phyloP scores from a whole-genome alignment of 805 yeast genomes.

The Ogataea wickerhamii region DNA sequence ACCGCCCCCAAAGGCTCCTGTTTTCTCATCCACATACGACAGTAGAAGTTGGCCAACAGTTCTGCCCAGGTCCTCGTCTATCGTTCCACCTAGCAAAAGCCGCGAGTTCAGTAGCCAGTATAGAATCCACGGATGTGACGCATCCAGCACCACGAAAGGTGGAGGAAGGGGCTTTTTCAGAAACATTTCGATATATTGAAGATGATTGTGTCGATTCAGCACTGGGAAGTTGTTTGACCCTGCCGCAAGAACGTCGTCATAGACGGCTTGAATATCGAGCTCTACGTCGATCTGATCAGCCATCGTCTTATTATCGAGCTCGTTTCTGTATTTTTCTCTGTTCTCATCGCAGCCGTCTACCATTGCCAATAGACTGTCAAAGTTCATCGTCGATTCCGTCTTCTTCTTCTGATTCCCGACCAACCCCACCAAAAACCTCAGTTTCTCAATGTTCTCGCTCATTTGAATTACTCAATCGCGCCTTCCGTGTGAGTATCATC shows the following conservation, averaged over 20 bases:
- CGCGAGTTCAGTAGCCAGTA: conserved; percentile 76
- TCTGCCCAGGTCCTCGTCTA: conserved; percentile 13
- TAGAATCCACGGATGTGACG: conserved; percentile 88
- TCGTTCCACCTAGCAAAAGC: conserved; percentile 37
- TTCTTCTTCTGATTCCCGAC: not conserved
- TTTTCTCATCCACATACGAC: conserved; percentile 27
- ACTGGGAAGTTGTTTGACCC: conserved; percentile 32
- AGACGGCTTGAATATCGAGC: conserved; percentile 27
- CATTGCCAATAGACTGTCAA: conserved; percentile 27
- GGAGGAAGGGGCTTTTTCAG: conserved; percentile 46
- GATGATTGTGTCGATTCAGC: conserved; percentile 36
- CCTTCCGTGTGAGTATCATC: too few relatives aligned
- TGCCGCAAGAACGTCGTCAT: conserved; percentile 27
- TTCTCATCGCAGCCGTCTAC: conserved; percentile 12
- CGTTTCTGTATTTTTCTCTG: conserved; percentile 14
- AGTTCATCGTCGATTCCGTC: conserved; percentile 13
- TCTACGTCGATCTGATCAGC: conserved; percentile 40
- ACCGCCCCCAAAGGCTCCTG: conserved; percentile 88
- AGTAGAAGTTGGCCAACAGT: conserved; percentile 30
- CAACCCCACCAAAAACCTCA: conserved; percentile 5
- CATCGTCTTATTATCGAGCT: conserved; percentile 34
- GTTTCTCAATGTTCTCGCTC: conserved; percentile 5
- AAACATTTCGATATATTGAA: conserved; percentile 39
- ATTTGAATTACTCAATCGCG: conserved; percentile 1
- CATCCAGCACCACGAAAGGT: conserved; percentile 59